Evolutionary conservation across 352 stramenopile genomes (phyloP), one percentile per base, ranked within the genome.

Genomic region (Phytophthora pisi): DNA sequence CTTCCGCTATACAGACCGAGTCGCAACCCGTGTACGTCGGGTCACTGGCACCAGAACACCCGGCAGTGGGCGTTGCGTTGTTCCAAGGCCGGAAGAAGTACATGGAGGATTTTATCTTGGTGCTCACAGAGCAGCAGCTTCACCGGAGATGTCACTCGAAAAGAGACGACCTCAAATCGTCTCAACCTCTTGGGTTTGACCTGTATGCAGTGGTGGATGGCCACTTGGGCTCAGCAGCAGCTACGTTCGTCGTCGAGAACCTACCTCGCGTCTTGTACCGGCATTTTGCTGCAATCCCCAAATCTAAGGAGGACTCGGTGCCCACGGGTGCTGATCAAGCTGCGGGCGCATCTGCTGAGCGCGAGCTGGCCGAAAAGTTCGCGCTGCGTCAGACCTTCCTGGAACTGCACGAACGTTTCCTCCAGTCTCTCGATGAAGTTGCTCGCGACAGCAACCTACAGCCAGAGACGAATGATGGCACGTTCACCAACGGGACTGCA

Each of bases 141-240:
- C 56, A 70, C 1, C 16, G 64, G 16, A 57, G 13, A 30, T 58
- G 40, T 13, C 9, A 42, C 4, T 8, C 18, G 13, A 43, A 61
- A 58, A 15, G 10, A 40, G 13, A 59, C 26, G 40, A 15, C 18
- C 15, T 42, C 8, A 34, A 38, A 11, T 4, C 3, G 6, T 50
- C 23, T 26, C 20, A 65, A 31, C 2, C 66, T 40, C 52, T 78
- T 0, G 81, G 56, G 10, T 91, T 93, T 59, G 84, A 97, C 28
- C 89, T 98, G 57, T 98, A 96, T 70, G 96, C 91, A 11, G 84
- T 99, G n/a, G 92, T 98, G 42, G 97, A 99, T 78, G 97, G 97
- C 1, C 97, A 99, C 67, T 82, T 95, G 53, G 96, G 96, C 15
- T 97, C 90, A 53, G 64, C 90, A 13, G 95, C 95, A 11, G 93